phyloP scores from a whole-genome alignment of 2,329 filamentous ascomycete genomes.

The Pestalotiopsis sp. region DNA sequence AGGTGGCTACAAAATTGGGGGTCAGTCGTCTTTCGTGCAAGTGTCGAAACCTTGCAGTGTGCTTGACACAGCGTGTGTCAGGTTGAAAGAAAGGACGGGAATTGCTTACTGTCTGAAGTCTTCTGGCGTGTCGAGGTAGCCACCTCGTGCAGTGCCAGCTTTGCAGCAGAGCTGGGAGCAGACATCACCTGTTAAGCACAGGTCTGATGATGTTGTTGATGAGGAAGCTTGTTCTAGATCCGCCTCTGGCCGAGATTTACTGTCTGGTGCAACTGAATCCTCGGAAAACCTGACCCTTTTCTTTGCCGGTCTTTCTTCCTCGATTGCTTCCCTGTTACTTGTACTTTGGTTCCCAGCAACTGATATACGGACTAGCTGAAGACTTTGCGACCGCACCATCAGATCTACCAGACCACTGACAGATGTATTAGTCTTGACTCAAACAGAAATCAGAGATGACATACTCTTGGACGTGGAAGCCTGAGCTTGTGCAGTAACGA shows the following conservation, averaged over 20 bases:
- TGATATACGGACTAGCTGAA: neutral
- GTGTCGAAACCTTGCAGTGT: no score
- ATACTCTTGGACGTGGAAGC: neutral
- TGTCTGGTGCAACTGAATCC: neutral
- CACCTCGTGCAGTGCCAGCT: neutral
- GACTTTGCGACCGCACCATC: neutral
- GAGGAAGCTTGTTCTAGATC: neutral
- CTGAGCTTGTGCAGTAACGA: neutral
- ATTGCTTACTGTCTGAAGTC: neutral
- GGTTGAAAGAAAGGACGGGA: no score
- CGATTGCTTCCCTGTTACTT: neutral
- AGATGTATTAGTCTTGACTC: neutral
- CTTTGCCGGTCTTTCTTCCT: neutral
- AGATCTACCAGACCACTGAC: neutral
- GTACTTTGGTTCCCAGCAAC: neutral
- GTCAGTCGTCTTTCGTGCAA: no score
- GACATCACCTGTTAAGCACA: neutral
- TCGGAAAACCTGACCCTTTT: neutral
- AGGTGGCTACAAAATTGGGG: neutral
- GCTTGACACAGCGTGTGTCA: no score
- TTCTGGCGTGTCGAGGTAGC: conserved; percentile 16
- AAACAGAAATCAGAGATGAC: neutral
- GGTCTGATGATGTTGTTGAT: neutral
- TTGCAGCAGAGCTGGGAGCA: conserved; percentile 15
- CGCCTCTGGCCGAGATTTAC: neutral